phyloP scores from a whole-genome alignment of 306 rosid species.

The Ormosia emarginata region DNA sequence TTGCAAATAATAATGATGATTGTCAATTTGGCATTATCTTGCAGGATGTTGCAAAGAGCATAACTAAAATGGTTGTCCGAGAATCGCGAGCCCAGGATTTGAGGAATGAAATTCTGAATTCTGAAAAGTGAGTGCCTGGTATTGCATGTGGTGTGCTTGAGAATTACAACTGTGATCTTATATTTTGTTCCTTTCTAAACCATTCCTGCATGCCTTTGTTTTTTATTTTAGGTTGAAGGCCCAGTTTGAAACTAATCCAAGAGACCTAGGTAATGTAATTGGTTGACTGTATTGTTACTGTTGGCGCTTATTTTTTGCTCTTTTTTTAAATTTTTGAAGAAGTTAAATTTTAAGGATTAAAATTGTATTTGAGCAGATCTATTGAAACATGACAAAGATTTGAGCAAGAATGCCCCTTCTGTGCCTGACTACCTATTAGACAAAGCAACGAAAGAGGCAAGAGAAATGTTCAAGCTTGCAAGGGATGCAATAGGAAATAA shows the following conservation, averaged over 20 bases:
- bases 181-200: conserved; percentile 18
- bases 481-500: conserved; percentile 68
- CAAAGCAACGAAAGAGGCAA: conserved; percentile 75
- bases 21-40: background rate
- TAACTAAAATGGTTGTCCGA: conserved; percentile 79
- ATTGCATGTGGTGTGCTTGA: background rate
- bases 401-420: conserved; percentile 90
- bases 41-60: conserved; percentile 88
- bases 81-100: conserved; percentile 89
- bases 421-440: conserved; percentile 85
- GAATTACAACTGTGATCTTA: background rate
- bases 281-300: conserved; percentile 9
- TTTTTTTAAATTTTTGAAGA: background rate
- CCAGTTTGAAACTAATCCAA: conserved; percentile 70
- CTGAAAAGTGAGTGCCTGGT: conserved; percentile 70
- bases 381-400: conserved; percentile 84
- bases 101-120: conserved; percentile 90
- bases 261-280: conserved; percentile 59
- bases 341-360: background rate
- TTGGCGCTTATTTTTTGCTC: background rate
- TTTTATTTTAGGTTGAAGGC: conserved; percentile 62
- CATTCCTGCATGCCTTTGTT: conserved; percentile 8
- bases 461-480: conserved; percentile 65
- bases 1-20: background rate
- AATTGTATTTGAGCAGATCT: conserved; percentile 57